Evolutionary conservation across 2,329 filamentous ascomycete genomes (phyloP), one percentile per base, ranked within the genome.

Genomic region (Aspergillus phoenicis): DNA sequence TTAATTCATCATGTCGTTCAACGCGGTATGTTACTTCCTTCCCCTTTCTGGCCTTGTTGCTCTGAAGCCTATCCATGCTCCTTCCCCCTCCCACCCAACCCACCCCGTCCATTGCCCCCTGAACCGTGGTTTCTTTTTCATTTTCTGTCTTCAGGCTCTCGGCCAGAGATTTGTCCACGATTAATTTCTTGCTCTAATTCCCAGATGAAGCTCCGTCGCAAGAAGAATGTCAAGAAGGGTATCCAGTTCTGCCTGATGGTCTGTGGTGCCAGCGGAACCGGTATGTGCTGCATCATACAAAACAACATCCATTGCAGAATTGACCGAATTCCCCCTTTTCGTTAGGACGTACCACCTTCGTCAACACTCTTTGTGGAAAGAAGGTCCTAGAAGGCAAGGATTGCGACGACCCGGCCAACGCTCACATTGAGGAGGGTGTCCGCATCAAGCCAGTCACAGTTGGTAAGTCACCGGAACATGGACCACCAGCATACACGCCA

Each of bases 161-260:
- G 20, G 33, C 17, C 47, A 57, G 36, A 57, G 39, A 52, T 26
- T 49, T 24, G 59, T 47, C 36, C 28, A 47, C 53, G 55, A 26
- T 49, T 60, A 43, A 61, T 52, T 54, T 41, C 61, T 63, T 62
- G 62, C 62, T 66, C 57, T 57, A 57, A 56, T 57, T 62, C 38
- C 36, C 60, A 92, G 88, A 91, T 96, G 82, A 95, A 97, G 91
- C 93, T 97, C 79, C 93, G 95, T 83, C 90, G 92, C 82, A 99
- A 99, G 94, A 99, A 99, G 91, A 98, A 99, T 87, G 94, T 99
- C 84, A 97, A 97, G 91, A 97, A 97, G 88, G 95, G 95, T 78
- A 98, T 99, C 77, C 95, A 99, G 86, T 99, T 99, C 85, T 98
- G 93, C 81, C 83, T 99, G 87, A 99, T 99, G 95, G 95, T 99